phyloP scores from a whole-genome alignment of 1,139 yeast genomes.

The Zhuliangozyma parablackwelliae region DNA sequence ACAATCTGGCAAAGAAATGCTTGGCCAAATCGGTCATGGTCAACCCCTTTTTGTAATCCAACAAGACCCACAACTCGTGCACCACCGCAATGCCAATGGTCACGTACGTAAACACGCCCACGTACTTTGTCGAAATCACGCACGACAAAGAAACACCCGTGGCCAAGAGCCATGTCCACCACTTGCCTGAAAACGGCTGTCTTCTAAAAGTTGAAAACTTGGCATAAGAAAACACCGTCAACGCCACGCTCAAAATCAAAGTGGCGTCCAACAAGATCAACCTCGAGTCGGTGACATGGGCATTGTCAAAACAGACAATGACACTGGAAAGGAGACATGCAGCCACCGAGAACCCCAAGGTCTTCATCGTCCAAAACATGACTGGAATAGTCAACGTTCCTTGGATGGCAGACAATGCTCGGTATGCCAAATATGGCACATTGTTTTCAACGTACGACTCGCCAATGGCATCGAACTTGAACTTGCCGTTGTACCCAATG shows the following conservation, averaged over 20 bases:
- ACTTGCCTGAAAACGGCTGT: slow-evolving; percentile 56
- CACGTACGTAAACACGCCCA: slow-evolving; percentile 86
- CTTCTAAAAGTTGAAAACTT: slow-evolving; percentile 71
- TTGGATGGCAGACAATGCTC: slow-evolving; percentile 75
- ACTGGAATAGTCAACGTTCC: slow-evolving; percentile 83
- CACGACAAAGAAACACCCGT: slow-evolving; percentile 87
- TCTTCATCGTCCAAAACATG: slow-evolving; percentile 77
- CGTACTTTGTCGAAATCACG: slow-evolving; percentile 91
- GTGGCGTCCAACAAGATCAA: slow-evolving; percentile 90
- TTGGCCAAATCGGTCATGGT: slow-evolving; percentile 52
- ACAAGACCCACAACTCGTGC: slow-evolving; percentile 80
- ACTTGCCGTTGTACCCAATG: slow-evolving; percentile 82
- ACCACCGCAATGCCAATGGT: slow-evolving; percentile 84
- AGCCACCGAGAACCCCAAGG: slow-evolving; percentile 71
- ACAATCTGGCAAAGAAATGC: slow-evolving; percentile 75
- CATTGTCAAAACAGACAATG: slow-evolving; percentile 80
- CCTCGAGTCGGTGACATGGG: slow-evolving; percentile 88
- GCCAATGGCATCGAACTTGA: slow-evolving; percentile 89
- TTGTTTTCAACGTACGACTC: slow-evolving; percentile 69
- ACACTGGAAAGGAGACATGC: slow-evolving; percentile 81
- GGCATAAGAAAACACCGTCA: slow-evolving; percentile 72
- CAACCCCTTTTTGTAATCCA: slow-evolving; percentile 70
- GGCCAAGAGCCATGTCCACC: slow-evolving; percentile 86
- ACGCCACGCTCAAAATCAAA: slow-evolving; percentile 74
- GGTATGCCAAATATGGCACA: slow-evolving; percentile 87